Evolutionary conservation across 768 basidiomycete species (phyloP), one percentile per base, ranked within the genome.

Genomic region (Suillus brevipes): DNA sequence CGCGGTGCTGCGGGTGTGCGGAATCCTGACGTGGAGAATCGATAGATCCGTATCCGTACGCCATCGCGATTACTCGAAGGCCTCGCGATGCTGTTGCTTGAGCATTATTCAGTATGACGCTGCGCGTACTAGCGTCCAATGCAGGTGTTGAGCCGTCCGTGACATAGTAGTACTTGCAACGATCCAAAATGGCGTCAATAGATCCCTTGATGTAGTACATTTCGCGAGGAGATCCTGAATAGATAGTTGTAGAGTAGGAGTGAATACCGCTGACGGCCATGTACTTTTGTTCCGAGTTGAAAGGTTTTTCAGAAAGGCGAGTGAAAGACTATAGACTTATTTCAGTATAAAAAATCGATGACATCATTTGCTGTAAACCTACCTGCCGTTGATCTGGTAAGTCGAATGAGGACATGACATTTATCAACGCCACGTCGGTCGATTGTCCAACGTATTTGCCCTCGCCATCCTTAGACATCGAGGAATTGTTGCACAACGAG

Each of bases 171-270:
- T 89, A 92, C 70, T 88, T 89, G 82, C 97, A 97, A 31, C 88
- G 86, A 34, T 91, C 86, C 56, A 98, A 83, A 52, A 97, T 87
- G 42, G 88, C 86, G 63, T 99, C 96, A 71, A 97, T 89, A 18
- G 95, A 91, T 49, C 96, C 96, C 72, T 96, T 96, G 74, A 95
- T 86, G 79, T 95, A 97, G 75, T 90, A 91, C 76, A 91, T 86
- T 72, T 97, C 95, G 14, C 87, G 83, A 7, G 80, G 72, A 20
- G 77, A 74, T 13, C 78, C 68, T 34, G 70, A 73, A 50, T 73
- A 75, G 20, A 69, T 56, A 7, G 73, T 68, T 25, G 70, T 70
- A 58, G 79, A 70, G 16, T 77, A 58, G 8, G 72, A 50, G 71
- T 93, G 87, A 12, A 85, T 75, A 13, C 96, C 96, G 60, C 88